A percentile compares a stretch with the other conserved stretches of the same genome.
Evolutionary conservation across 768 basidiomycete species (phyloP).

Genomic region (Mycena polygramma): DNA sequence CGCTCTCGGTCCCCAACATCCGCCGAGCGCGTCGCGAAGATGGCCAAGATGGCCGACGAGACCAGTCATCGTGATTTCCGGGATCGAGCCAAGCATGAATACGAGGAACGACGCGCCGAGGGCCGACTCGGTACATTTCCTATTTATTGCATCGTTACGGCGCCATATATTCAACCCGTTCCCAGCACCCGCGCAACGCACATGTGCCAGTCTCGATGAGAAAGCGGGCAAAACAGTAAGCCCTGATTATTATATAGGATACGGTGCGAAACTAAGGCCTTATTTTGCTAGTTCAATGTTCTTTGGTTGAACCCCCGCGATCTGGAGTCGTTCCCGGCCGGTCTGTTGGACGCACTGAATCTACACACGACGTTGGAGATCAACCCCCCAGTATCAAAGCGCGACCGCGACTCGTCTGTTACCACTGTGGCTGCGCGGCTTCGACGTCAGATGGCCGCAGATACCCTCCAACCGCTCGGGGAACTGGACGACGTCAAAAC

Average conservation of each 20-base stretch:
- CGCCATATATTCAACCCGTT: conserved; percentile 10
- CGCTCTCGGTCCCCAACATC: conserved; percentile 66
- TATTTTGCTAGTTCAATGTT: conserved; percentile 75
- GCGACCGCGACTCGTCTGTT: conserved; percentile 43
- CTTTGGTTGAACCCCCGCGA: conserved; percentile 82
- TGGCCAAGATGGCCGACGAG: conserved; percentile 73
- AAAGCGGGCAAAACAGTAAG: conserved; percentile 74
- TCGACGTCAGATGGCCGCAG: conserved; percentile 79
- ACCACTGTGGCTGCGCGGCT: conserved; percentile 62
- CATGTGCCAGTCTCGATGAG: conserved; percentile 83
- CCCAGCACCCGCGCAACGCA: conserved; percentile 74
- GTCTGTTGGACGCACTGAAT: conserved; percentile 69
- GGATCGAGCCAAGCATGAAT: conserved; percentile 78
- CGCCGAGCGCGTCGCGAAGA: conserved; percentile 77
- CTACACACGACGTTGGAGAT: conserved; percentile 51
- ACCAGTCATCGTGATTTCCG: conserved; percentile 72
- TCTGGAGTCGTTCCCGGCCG: conserved; percentile 74
- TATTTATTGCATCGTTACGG: conserved; percentile 12
- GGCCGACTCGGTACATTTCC: conserved; percentile 65
- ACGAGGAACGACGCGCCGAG: conserved; percentile 82
- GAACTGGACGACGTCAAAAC: conserved; percentile 50
- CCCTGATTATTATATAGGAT: conserved; percentile 4
- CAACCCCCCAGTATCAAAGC: conserved; percentile 38
- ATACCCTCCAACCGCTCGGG: conserved; percentile 72
- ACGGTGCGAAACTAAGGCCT: neutral